Percentiles rank a stretch among this genome's conserved stretches.
phyloP scores from a whole-genome alignment of 1,284 basidiomycete species.

The Boletus sp. region DNA sequence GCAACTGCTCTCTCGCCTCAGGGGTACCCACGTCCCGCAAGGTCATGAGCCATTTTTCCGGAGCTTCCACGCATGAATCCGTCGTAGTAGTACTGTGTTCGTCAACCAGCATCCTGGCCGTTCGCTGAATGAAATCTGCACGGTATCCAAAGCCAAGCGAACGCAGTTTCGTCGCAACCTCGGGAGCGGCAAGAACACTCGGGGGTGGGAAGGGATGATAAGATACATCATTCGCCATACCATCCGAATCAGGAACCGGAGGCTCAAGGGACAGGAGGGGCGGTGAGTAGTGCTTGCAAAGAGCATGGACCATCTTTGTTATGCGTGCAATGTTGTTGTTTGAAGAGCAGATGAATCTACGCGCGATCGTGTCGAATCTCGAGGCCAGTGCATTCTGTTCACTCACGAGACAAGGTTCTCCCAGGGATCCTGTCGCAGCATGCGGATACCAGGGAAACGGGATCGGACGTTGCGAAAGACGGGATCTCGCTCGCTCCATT shows the following conservation, averaged over 20 bases:
- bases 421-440: slow-evolving; percentile 93
- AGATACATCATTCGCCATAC: slow-evolving; percentile 26
- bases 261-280: slow-evolving; percentile 51
- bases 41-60: slow-evolving; percentile 58
- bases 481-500: slow-evolving; percentile 76
- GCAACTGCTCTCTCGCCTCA: slow-evolving; percentile 68
- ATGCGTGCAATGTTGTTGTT: slow-evolving; percentile 96
- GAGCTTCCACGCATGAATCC: slow-evolving; percentile 35
- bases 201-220: slow-evolving; percentile 90
- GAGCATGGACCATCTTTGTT: slow-evolving; percentile 80
- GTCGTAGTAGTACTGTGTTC: slow-evolving; percentile 36
- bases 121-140: slow-evolving; percentile 83
- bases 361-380: slow-evolving; percentile 9
- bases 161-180: slow-evolving; percentile 69
- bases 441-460: slow-evolving; percentile 64
- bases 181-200: slow-evolving; percentile 54
- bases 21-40: slow-evolving; percentile 53
- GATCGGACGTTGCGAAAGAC: slow-evolving; percentile 67
- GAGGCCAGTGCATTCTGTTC: slow-evolving; percentile 5
- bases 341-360: slow-evolving; percentile 95
- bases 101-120: slow-evolving; percentile 76
- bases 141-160: slow-evolving; percentile 94
- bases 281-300: slow-evolving; percentile 69
- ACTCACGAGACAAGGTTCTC: slow-evolving; percentile 89
- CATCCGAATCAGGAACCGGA: slow-evolving; percentile 36